Evolutionary conservation across 352 stramenopile genomes (phyloP), one percentile per base, ranked within the genome.

Genomic region (Pythium periplocum): DNA sequence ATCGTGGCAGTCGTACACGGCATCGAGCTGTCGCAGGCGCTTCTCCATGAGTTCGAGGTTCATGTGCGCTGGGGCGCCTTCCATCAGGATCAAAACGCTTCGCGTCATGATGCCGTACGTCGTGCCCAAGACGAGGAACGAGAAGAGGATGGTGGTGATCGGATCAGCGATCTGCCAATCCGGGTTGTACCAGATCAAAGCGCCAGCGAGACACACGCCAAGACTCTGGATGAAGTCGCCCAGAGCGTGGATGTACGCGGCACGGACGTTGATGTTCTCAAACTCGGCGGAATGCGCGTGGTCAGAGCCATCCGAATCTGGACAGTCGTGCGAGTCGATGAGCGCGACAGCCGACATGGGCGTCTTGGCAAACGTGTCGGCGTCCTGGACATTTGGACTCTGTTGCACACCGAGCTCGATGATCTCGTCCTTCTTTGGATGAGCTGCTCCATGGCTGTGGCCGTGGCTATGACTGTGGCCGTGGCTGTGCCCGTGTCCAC

Each of bases 131-230:
- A 98, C 95, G 33, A 99, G 49, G 37, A 96, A 72, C 17, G 91
- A 97, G 69, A 99, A 99, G 26, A 99, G 53, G 8, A 99, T 71
- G 10, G 97, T 99, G 37, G 87, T 95, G 53, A 99, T 96, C 11
- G 96, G 97, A 69, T 99, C 97, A 0, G 93, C 83, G 45, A 98
- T 79, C 61, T 98, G 78, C 94, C 95, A 99, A 42, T 77, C 65
- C 6, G 95, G 95, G 48, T 98, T 96, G 64, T 87, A 97, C 95
- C 95, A 99, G 71, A 99, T 99, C 36, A 99, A 59, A 12, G 90
- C 71, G 9, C 95, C 97, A 4, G 96, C 96, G 43, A 98, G 67
- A 49, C 98, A 92, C 5, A 99, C 96, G n/a, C 94, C 93, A 10
- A 98, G 66, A 55, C 84, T 98, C 76, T 99, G 96, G 36, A 98